Conservation (phyloP, 192 early-diverging fungal genomes). For the Gigaspora rosea region DNA sequence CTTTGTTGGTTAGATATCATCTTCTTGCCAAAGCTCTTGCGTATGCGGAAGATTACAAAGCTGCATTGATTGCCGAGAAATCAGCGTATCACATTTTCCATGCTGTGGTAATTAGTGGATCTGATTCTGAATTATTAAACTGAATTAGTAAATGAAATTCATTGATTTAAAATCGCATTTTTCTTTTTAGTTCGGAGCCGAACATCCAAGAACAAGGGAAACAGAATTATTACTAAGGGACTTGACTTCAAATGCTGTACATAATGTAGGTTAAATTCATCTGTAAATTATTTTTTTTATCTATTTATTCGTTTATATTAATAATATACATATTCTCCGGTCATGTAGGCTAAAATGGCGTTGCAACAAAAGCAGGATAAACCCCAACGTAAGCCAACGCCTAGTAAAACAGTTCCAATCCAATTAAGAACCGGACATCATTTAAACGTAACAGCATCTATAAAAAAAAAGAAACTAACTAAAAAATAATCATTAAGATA, state of each 20-base stretch:
- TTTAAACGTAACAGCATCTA: no score
- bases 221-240: constrained; percentile 67
- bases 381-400: background rate
- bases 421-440: no score
- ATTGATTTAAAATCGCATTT: background rate
- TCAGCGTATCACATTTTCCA: constrained; percentile 66
- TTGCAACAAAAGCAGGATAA: constrained; percentile 18
- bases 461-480: no score
- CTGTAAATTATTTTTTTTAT: background rate
- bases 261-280: constrained; percentile 42
- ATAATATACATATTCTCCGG: background rate
- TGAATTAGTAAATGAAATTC: no score
- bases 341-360: constrained; percentile 21
- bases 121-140: no score
- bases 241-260: constrained; percentile 60
- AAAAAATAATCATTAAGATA: no score
- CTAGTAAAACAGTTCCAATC: background rate
- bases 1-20: constrained; percentile 56
- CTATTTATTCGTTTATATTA: background rate
- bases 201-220: constrained; percentile 73
- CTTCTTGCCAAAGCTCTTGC: constrained; percentile 77
- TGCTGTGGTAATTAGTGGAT: constrained; percentile 41
- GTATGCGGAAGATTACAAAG: constrained; percentile 68
- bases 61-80: constrained; percentile 72
- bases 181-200: constrained; percentile 58